Percentiles rank a stretch among this genome's conserved stretches.
Conservation (phyloP, 495 filamentous ascomycete genomes). For the Elasticomyces elasticus region DNA sequence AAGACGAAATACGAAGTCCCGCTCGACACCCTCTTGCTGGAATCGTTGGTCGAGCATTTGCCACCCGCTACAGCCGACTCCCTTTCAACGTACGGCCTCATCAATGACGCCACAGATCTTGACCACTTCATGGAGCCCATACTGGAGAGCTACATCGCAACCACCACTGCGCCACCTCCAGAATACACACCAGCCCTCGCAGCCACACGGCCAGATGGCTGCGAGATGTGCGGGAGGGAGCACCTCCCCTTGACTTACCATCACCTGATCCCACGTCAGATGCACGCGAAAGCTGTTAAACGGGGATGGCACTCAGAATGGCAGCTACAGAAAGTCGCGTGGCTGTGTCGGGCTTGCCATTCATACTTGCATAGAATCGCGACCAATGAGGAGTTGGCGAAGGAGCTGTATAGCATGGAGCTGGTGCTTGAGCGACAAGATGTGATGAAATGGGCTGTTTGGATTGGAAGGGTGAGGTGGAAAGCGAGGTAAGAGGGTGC, state of each 20-base stretch:
- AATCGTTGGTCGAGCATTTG: conserved; percentile 37
- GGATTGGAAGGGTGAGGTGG: conserved; percentile 39
- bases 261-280: conserved; percentile 66
- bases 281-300: conserved; percentile 71
- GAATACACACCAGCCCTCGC: conserved; percentile 30
- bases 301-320: conserved; percentile 71
- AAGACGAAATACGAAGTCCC: conserved; percentile 42
- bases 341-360: conserved; percentile 84
- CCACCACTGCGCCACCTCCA: conserved; percentile 49
- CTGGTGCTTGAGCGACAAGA: conserved; percentile 59
- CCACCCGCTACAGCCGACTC: conserved; percentile 47
- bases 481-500: conserved; percentile 20
- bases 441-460: conserved; percentile 55
- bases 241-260: conserved; percentile 71
- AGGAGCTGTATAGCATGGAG: conserved; percentile 62
- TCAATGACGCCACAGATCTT: conserved; percentile 34
- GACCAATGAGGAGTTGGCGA: conserved; percentile 61
- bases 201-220: conserved; percentile 46
- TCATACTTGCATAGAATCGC: conserved; percentile 70
- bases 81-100: conserved; percentile 51
- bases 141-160: conserved; percentile 48
- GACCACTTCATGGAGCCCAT: conserved; percentile 51
- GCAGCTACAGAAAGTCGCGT: conserved; percentile 71
- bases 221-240: conserved; percentile 72
- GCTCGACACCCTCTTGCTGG: conserved; percentile 36